A percentile compares a stretch with the other conserved stretches of the same genome.
Evolutionary conservation across 805 yeast species (phyloP).

Genomic region (Ogataea parapolymorpha): DNA sequence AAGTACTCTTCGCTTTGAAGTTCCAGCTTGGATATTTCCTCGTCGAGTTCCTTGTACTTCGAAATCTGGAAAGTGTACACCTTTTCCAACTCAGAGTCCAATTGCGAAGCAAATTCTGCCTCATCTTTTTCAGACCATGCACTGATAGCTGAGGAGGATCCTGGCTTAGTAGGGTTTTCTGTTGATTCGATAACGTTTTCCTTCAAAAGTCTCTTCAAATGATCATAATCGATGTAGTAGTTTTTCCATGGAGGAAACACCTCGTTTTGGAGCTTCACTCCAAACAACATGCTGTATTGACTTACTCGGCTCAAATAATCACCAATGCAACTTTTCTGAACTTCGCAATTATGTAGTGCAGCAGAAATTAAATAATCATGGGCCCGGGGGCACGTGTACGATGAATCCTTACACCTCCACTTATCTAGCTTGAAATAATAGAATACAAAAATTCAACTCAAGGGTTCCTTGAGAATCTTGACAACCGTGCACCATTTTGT

Average conservation of each 20-base stretch:
- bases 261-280: constrained; percentile 77
- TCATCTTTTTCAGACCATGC: constrained; percentile 74
- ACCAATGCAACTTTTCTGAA: background rate
- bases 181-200: constrained; percentile 47
- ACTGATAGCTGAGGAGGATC: constrained; percentile 14
- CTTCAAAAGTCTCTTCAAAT: constrained; percentile 62
- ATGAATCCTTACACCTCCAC: background rate
- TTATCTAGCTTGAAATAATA: background rate
- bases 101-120: constrained; percentile 57
- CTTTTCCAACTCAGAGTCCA: constrained; percentile 71
- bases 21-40: constrained; percentile 63
- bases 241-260: constrained; percentile 86
- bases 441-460: background rate
- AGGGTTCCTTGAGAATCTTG: background rate
- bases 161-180: constrained; percentile 13
- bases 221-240: constrained; percentile 63
- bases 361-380: constrained; percentile 5
- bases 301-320: background rate
- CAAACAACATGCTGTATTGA: constrained; percentile 69
- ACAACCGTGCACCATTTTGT: constrained; percentile 8
- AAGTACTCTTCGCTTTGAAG: constrained; percentile 44
- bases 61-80: constrained; percentile 69
- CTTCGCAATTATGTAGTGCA: constrained; percentile 1
- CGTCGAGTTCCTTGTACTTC: constrained; percentile 66
- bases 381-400: constrained; percentile 7